Conservation (phyloP, 2,329 filamentous ascomycete genomes). For the Bretziella fagacearum region DNA sequence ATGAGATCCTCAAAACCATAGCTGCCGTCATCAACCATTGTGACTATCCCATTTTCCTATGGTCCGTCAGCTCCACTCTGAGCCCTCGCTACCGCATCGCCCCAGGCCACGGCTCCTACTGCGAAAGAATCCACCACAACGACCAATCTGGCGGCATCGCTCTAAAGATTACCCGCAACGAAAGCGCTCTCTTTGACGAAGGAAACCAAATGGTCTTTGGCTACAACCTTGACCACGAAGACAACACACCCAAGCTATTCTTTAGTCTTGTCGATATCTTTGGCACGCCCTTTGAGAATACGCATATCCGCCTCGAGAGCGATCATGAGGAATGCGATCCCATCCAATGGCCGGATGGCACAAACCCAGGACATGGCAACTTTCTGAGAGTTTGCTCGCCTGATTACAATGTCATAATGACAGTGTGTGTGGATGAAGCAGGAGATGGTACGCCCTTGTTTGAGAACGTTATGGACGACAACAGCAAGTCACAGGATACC, state of each 20-base stretch:
- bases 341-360: constrained; percentile 24
- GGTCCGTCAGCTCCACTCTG: constrained; percentile 24
- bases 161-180: constrained; percentile 23
- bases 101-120: constrained; percentile 20
- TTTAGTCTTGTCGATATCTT: constrained; percentile 27
- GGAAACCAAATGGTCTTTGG: constrained; percentile 25
- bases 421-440: background rate
- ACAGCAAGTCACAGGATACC: background rate
- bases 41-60: constrained; percentile 22
- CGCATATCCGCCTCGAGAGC: constrained; percentile 21
- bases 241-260: constrained; percentile 19
- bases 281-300: constrained; percentile 24
- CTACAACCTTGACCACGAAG: constrained; percentile 22
- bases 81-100: constrained; percentile 19
- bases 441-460: background rate
- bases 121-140: constrained; percentile 23
- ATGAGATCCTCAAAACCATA: constrained; percentile 11
- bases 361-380: constrained; percentile 23
- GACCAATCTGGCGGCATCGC: constrained; percentile 24
- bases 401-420: constrained; percentile 6
- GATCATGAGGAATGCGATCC: constrained; percentile 20
- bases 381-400: constrained; percentile 16
- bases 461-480: background rate
- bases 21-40: constrained; percentile 25
- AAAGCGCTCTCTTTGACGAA: constrained; percentile 24